Percentiles rank a stretch among this genome's conserved stretches.
Conservation (phyloP, 208 protist genomes). For the Trypanosomatidae sp. region DNA sequence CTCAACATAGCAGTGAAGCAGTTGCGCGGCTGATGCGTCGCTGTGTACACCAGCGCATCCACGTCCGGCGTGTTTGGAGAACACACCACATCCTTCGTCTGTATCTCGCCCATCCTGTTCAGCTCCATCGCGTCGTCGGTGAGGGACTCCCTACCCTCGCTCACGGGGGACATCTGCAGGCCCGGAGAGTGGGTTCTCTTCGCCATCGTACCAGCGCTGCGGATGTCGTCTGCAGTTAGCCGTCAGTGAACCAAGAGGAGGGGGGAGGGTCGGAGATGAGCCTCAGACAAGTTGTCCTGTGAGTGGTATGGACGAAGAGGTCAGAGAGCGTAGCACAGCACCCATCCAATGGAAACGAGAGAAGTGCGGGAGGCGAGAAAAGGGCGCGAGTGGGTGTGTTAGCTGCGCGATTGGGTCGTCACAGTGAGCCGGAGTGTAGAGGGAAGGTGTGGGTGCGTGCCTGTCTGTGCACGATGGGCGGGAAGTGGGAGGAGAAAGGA, state of each 20-base stretch:
- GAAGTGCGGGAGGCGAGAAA: not conserved
- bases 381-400: not conserved
- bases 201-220: not conserved
- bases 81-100: not conserved
- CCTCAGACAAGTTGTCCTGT: not conserved
- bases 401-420: not conserved
- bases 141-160: not conserved
- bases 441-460: not conserved
- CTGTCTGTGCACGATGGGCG: not conserved
- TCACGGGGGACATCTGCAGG: not conserved
- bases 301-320: slow-evolving; percentile 2
- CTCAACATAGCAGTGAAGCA: slow-evolving; percentile 35
- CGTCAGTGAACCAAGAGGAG: not conserved
- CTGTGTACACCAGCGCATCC: not conserved
- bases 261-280: not conserved
- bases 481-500: not conserved
- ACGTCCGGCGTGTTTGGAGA: not conserved
- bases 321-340: not conserved
- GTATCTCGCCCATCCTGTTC: not conserved
- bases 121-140: not conserved
- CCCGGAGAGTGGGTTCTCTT: not conserved
- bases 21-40: slow-evolving; percentile 35
- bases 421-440: not conserved
- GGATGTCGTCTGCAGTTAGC: not conserved
- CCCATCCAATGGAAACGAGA: not conserved